Conservation (phyloP, 73 alveolate species). For the Blepharisma japonicum region DNA sequence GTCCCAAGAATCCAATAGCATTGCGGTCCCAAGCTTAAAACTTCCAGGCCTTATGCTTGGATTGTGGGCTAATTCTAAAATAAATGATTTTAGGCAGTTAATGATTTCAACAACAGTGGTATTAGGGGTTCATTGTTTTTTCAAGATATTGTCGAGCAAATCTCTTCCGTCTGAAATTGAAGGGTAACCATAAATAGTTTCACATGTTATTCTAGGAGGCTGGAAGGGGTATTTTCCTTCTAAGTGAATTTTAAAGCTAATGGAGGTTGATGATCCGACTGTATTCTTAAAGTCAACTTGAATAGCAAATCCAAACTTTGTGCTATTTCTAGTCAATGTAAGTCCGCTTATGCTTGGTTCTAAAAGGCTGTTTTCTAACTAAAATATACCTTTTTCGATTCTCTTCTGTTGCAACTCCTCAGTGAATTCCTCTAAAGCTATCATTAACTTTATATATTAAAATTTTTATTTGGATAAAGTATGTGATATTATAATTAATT, state of each 20-base stretch:
- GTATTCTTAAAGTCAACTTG: background rate
- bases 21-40: conserved; percentile 20
- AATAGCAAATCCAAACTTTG: background rate
- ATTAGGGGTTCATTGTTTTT: conserved; percentile 41
- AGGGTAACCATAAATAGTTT: conserved; percentile 33
- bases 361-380: too few relatives aligned
- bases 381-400: conserved; percentile 1
- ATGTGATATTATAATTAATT: too few relatives aligned
- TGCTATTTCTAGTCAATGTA: background rate
- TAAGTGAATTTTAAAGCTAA: conserved; percentile 5
- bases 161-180: conserved; percentile 55
- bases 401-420: conserved; percentile 21
- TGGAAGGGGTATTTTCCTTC: conserved; percentile 22
- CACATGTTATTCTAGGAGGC: conserved; percentile 29
- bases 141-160: conserved; percentile 42
- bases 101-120: conserved; percentile 7
- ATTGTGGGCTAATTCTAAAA: background rate
- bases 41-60: conserved; percentile 5
- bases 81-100: background rate
- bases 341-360: too few relatives aligned
- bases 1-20: conserved; percentile 24
- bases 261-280: background rate
- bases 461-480: too few relatives aligned
- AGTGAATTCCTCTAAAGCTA: background rate
- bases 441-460: background rate